Conservation (phyloP, 2,329 filamentous ascomycete species). For the Proliferodiscus dingleyae region DNA sequence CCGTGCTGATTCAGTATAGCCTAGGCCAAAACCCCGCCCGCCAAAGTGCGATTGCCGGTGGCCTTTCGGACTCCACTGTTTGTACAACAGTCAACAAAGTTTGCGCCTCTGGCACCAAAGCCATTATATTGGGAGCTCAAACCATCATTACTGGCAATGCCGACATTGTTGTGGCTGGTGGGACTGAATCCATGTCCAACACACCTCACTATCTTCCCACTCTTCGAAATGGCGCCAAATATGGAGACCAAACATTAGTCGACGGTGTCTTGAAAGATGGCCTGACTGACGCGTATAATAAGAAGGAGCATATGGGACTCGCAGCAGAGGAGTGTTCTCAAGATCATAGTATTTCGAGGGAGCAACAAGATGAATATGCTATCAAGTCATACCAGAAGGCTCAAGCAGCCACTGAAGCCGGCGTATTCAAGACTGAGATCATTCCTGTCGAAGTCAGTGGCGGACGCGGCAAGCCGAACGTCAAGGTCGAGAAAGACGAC, state of each 20-base stretch:
- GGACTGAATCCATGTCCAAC: constrained; percentile 98
- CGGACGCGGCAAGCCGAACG: constrained; percentile 81
- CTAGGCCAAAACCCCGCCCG: constrained; percentile 94
- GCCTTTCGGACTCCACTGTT: constrained; percentile 72
- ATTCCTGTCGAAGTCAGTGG: constrained; percentile 82
- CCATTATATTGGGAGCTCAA: constrained; percentile 89
- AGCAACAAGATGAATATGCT: constrained; percentile 91
- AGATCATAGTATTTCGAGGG: constrained; percentile 75
- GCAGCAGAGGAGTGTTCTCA: constrained; percentile 85
- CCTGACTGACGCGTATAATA: constrained; percentile 83
- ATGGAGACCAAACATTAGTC: constrained; percentile 81
- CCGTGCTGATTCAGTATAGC: constrained; percentile 41
- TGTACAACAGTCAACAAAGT: constrained; percentile 98
- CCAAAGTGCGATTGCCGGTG: constrained; percentile 86
- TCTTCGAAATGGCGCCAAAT: constrained; percentile 85
- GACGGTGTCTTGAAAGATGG: constrained; percentile 94
- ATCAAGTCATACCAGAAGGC: constrained; percentile 94
- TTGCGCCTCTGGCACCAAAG: constrained; percentile 92
- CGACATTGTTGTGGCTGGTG: constrained; percentile 86
- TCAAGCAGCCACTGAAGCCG: constrained; percentile 75
- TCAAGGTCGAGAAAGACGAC: constrained; percentile 80
- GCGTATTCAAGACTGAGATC: constrained; percentile 81
- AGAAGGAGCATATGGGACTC: constrained; percentile 95
- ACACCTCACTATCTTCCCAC: constrained; percentile 89
- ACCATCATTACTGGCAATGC: constrained; percentile 97